Evolutionary conservation across 2,329 filamentous ascomycete genomes (phyloP), one percentile per base, ranked within the genome.

Genomic region (Fusarium sp.): DNA sequence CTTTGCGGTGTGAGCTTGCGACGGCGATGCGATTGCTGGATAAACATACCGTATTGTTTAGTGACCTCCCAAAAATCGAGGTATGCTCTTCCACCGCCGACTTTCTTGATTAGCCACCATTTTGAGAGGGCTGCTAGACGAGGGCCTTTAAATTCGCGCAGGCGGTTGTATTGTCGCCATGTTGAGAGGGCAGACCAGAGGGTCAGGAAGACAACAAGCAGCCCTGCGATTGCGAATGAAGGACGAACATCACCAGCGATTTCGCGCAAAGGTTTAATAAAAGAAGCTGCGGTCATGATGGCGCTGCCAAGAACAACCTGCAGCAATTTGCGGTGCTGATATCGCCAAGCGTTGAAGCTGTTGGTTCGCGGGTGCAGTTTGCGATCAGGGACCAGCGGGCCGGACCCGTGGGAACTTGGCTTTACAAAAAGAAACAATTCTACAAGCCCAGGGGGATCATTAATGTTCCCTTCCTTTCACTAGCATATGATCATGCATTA

Each of bases 141-240:
- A 9, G 85, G 85, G 1, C 85, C 85, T 10, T 80, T 80, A 60
- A 86, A 78, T 65, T 84, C 81, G 16, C 82, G 79, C 11, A 86
- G 80, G 32, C 83, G 80, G 33, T 66, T 75, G 72, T 83, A 85
- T 28, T 80, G 75, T 9, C 61, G 64, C 38, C 75, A 73, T 13
- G 67, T 76, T 6, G 77, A 77, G 12, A 68, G 25, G 9, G 61
- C 52, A 2, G 50, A 75, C 72, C 67, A 78, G 7, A 71, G 19
- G 9, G 67, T 32, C 25, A 73, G 21, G 38, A 58, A 46, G 19
- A 43, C 23, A 9, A 35, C 40, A 30, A 76, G 6, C 9, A 64
- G 35, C 9, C 28, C 71, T 21, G 64, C 64, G 6, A 69, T 52
- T 15, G 47, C 66, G 11, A 75, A 33, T 12, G 67, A 74, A 9